A percentile compares a stretch with the other conserved stretches of the same genome.
These are phyloP conservation scores for Elsinoe perseae DNA, from an alignment of 2,329 filamentous ascomycete genomes.

Conservation along the genomic window DNA sequence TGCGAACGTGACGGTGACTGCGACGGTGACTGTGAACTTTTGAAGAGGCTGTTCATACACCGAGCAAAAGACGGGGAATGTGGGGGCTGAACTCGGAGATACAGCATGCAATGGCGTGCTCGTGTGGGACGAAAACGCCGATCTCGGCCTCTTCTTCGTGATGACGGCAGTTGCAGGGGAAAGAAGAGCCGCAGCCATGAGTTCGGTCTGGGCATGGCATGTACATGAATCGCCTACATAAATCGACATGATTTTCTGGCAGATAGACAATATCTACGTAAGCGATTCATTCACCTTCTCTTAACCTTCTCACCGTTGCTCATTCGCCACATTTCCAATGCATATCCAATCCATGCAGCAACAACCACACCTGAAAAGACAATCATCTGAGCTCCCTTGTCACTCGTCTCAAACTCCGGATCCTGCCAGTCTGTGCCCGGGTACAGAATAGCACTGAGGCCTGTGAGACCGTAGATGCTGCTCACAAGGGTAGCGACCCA, in stretches of 20 bases:
- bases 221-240: not conserved
- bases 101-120: not conserved
- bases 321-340: not conserved
- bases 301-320: not conserved
- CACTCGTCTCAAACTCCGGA: slow-evolving; percentile 38
- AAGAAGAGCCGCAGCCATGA: not conserved
- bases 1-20: not conserved
- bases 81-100: slow-evolving; percentile 4
- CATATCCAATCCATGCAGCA: not conserved
- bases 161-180: not conserved
- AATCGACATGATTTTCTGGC: not conserved
- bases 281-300: not conserved
- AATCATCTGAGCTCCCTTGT: slow-evolving; percentile 31
- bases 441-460: slow-evolving; percentile 40
- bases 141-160: not conserved
- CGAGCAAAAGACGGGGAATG: not conserved
- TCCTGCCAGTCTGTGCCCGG: slow-evolving; percentile 39
- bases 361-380: slow-evolving; percentile 25
- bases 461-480: slow-evolving; percentile 39
- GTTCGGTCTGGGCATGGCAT: not conserved
- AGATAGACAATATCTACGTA: too few species aligned
- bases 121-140: not conserved
- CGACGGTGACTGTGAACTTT: not conserved
- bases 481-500: slow-evolving; percentile 20
- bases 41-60: not conserved